Evolutionary conservation across 805 yeast species (phyloP), one percentile per base, ranked within the genome.

Genomic region (Spathaspora gorwiae): DNA sequence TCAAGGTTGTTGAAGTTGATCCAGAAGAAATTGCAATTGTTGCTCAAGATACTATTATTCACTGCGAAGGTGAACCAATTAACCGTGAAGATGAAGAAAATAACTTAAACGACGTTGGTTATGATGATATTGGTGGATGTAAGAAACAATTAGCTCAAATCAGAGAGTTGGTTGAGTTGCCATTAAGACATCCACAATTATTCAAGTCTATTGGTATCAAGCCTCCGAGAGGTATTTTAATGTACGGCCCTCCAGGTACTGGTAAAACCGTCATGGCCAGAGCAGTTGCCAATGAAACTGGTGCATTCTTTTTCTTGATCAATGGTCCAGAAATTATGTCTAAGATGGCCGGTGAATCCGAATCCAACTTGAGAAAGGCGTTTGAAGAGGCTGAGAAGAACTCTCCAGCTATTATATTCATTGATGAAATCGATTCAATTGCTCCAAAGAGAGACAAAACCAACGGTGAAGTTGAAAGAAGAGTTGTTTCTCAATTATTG

Each of bases 381-480:
- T 94, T 94, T 59, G 99, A 94, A 73, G 99, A 94, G 73, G 99
- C 99, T 46, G 99, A 94, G 73, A 94, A 94, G 74, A 92, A 94
- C 67, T 94, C 98, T 12, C 99, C 99, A 13, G 81, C 99, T 11
- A 94, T 94, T 60, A 94, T 94, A 53, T 94, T 94, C 75, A 94
- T 94, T 62, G 99, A 94, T 73, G 99, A 94, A 73, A 94, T 94
- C 54, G 99, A 94, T 68, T 92, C 98, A 12, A 94, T 94, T 60
- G 99, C 99, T 43, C 99, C 99, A 68, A 94, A 94, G 84, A 89
- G 99, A 77, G 99, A 94, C 76, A 94, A 94, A 83, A 94, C 99
- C 44, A 94, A 94, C 65, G 99, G 99, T 75, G 99, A 94, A 72
- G 99, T 94, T 58, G 99, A 94, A 75, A 84, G 99, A 75, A 86